phyloP scores from a whole-genome alignment of 331 rosid species.

The Quercus tomentella region DNA sequence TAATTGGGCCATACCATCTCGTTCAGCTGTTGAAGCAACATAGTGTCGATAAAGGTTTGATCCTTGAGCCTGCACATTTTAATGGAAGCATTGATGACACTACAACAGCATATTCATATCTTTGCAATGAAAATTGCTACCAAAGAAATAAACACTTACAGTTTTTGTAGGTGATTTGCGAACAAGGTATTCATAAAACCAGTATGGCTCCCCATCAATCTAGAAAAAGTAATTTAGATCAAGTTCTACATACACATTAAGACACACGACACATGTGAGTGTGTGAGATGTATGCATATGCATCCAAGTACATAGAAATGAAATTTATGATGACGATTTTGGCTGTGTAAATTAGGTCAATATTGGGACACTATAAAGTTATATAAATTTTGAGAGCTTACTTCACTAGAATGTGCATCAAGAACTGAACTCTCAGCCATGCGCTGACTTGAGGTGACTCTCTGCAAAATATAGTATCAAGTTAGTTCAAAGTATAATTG shows the following conservation, averaged over 20 bases:
- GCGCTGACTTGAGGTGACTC: constrained; percentile 92
- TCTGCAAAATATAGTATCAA: constrained; percentile 47
- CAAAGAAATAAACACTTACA: constrained; percentile 31
- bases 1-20: constrained; percentile 62
- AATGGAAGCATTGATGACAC: neutral
- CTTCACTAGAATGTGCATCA: constrained; percentile 75
- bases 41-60: constrained; percentile 66
- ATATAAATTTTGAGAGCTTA: constrained; percentile 34
- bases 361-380: constrained; percentile 9
- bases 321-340: neutral
- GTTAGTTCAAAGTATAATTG: constrained; percentile 13
- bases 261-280: neutral
- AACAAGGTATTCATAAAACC: constrained; percentile 91
- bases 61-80: constrained; percentile 54
- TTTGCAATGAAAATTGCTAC: constrained; percentile 4
- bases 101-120: neutral
- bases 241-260: constrained; percentile 4
- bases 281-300: neutral
- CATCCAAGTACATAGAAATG: neutral
- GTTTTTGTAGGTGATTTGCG: constrained; percentile 81
- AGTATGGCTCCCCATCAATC: constrained; percentile 84
- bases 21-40: constrained; percentile 80
- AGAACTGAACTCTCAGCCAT: constrained; percentile 93
- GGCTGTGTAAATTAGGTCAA: neutral
- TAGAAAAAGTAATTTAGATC: constrained; percentile 29